Base-by-base conservation (phyloP, 75 land plant species). In the Adiantum capillusveneris region DNA sequence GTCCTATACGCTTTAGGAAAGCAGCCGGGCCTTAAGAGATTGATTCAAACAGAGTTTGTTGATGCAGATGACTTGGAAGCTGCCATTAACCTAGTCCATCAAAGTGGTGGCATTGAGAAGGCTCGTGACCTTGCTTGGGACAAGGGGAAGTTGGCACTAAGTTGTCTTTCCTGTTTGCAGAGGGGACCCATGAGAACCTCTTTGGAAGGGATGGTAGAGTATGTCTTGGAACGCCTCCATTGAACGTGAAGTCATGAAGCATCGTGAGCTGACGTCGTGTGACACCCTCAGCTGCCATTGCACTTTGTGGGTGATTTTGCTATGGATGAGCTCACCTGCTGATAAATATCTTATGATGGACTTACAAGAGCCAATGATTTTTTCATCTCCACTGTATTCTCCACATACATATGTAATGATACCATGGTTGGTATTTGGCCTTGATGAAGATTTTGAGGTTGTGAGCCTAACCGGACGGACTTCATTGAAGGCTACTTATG, bases 1-100 rank as follows among this genome's bases (percentile, higher is more conserved):
- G 99, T 90, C 3, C 74, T 95, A 21, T 95, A 76, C 48, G 96
- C 99, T 0, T 65, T 95, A 27, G 84, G 86, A 63, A 88, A 90
- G 51, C 84, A 87, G 22, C 22, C 50, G 0, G 75, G 72, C 55
- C 59, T 95, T 13, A 75, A 84, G 57, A 80, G 84, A 17, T 83
- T 95, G 16, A 95, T 95, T 30, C 90, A 89, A 24, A 69, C 96
- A 11, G 99, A 95, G 44, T 95, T 95, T 65, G 76, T 58, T 25
- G 91, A 95, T 46, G 65, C 72, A 18, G 99, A 90, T 16, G 89
- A 90, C 6, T 55, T 95, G 28, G 81, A 82, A 0, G 64, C 67
- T 19, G 96, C 96, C 1, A 80, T 89, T 26, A 61, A 71, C 18
- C 66, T 95, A 36, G 88, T 95, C 43, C 66, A 66, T 29, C 75